Conservation (phyloP, 1,284 basidiomycete genomes). For the Rhodotorula sp. region DNA sequence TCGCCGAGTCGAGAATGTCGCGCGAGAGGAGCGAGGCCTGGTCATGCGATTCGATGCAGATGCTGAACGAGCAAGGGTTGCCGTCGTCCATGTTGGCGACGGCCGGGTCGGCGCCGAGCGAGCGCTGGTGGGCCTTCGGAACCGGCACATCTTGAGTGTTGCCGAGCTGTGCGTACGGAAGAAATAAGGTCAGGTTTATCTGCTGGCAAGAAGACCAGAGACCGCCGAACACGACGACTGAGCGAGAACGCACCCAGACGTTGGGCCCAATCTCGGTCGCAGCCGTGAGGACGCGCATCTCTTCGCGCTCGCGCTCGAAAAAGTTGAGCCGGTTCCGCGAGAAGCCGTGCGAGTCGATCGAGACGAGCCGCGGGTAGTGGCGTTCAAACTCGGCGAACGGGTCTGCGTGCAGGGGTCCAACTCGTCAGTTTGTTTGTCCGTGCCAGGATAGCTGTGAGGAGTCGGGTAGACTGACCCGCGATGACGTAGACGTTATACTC, state of each 20-base stretch:
- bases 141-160: slow-evolving; percentile 74
- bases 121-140: slow-evolving; percentile 23
- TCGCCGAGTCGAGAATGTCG: slow-evolving; percentile 55
- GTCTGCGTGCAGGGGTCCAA: slow-evolving; percentile 49
- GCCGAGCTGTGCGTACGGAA: slow-evolving; percentile 59
- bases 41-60: slow-evolving; percentile 84
- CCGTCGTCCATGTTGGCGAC: slow-evolving; percentile 50
- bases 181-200: too few relatives aligned
- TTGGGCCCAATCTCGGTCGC: slow-evolving; percentile 71
- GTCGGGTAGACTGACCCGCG: slow-evolving; percentile 56
- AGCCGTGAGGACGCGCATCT: slow-evolving; percentile 82
- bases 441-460: background rate
- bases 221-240: too few relatives aligned
- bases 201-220: too few relatives aligned
- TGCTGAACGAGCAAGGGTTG: slow-evolving; percentile 68
- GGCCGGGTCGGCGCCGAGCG: slow-evolving; percentile 56
- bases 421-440: rapidly evolving
- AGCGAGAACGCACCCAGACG: slow-evolving; percentile 54
- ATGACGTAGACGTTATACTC: slow-evolving; percentile 85
- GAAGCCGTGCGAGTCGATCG: slow-evolving; percentile 54
- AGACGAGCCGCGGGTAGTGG: slow-evolving; percentile 55
- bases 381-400: slow-evolving; percentile 57
- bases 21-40: slow-evolving; percentile 62
- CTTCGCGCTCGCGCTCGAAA: slow-evolving; percentile 68
- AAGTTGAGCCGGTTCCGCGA: slow-evolving; percentile 54